Percentiles rank a stretch among this genome's conserved stretches.
Conservation (phyloP, 75 land plant genomes). For the Sequoia sempervirens region DNA sequence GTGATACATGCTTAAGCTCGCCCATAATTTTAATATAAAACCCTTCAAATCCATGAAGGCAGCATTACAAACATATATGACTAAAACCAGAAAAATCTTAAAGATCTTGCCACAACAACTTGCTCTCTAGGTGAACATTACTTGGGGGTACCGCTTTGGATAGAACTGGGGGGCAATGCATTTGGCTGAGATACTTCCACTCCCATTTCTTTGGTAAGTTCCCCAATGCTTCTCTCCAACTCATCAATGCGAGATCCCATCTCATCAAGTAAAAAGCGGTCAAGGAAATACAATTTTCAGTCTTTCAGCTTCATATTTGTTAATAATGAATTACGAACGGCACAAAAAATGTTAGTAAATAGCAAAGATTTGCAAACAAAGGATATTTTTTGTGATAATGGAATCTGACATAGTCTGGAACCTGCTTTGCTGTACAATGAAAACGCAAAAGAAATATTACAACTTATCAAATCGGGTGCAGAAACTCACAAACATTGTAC, state of each 20-base stretch:
- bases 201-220: slow-evolving; percentile 68
- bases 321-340: background rate
- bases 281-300: slow-evolving; percentile 17
- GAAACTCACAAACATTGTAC: background rate
- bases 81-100: background rate
- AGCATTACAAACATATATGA: background rate
- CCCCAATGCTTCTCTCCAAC: slow-evolving; percentile 81
- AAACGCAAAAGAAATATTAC: background rate
- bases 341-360: background rate
- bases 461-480: background rate
- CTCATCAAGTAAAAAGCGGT: slow-evolving; percentile 70
- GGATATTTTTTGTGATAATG: slow-evolving; percentile 83
- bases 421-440: slow-evolving; percentile 65
- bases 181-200: slow-evolving; percentile 36
- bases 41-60: background rate
- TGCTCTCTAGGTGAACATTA: background rate
- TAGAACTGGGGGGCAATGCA: slow-evolving; percentile 13
- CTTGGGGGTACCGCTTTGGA: background rate
- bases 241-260: slow-evolving; percentile 84
- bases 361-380: slow-evolving; percentile 8
- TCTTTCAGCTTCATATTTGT: background rate
- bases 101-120: background rate
- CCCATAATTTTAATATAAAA: background rate
- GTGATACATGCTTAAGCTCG: background rate
- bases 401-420: slow-evolving; percentile 89